Percentiles rank a stretch among this genome's conserved stretches.
These are phyloP conservation scores for Thelonectria rubi DNA, from an alignment of 2,329 filamentous ascomycete species.

Conservation along the genomic window DNA sequence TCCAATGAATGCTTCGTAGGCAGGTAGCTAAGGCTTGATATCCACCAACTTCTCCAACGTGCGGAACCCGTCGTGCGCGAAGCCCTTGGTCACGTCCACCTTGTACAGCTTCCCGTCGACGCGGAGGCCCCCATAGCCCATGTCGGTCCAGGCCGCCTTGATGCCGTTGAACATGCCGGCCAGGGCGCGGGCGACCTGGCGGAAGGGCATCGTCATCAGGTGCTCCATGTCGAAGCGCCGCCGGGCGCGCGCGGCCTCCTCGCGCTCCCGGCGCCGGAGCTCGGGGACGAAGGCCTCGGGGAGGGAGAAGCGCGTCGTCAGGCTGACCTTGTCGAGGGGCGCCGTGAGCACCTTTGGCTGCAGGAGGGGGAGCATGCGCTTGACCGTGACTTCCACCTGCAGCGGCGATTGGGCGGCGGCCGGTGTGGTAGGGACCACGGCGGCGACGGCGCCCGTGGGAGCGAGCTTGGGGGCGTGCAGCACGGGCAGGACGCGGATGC, in stretches of 20 bases:
- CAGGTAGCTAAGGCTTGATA: conserved; percentile 38
- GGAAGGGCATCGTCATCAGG: conserved; percentile 66
- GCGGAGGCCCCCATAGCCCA: conserved; percentile 63
- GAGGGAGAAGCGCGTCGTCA: conserved; percentile 51
- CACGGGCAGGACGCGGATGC: conserved; percentile 63
- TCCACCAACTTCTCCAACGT: conserved; percentile 65
- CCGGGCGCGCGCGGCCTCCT: conserved; percentile 50
- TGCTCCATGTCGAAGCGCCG: conserved; percentile 64
- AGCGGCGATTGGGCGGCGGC: conserved; percentile 42
- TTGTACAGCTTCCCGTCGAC: conserved; percentile 62
- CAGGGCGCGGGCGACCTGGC: conserved; percentile 56
- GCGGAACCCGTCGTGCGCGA: conserved; percentile 66
- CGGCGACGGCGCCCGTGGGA: conserved; percentile 26
- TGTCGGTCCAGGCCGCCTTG: conserved; percentile 62
- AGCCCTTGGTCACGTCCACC: conserved; percentile 65
- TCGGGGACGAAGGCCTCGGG: conserved; percentile 51
- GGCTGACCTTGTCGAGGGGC: conserved; percentile 45
- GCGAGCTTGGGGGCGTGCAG: conserved; percentile 29
- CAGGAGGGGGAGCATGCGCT: conserved; percentile 60
- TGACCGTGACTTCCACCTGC: conserved; percentile 62
- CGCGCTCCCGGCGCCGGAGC: conserved; percentile 45
- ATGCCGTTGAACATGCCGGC: conserved; percentile 55
- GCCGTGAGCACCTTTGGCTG: conserved; percentile 54
- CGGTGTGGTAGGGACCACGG: conserved; percentile 22
- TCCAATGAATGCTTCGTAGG: too few species aligned